Conservation (phyloP, 164 flowering plant genomes). For the Nymphaea colorata region DNA sequence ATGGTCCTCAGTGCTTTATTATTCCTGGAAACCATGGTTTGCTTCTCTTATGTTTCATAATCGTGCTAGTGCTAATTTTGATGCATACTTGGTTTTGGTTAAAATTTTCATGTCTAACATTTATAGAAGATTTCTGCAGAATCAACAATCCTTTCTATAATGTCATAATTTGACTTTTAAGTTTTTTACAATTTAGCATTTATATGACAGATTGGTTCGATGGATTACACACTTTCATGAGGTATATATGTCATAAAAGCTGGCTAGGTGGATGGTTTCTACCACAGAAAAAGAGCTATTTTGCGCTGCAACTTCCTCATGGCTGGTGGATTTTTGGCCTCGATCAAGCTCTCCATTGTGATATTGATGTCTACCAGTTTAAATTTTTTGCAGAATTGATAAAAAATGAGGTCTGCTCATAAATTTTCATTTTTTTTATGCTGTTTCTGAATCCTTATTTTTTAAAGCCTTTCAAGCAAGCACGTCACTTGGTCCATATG, state of each 20-base stretch:
- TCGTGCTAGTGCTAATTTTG: too few relatives aligned
- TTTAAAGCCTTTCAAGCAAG: too few relatives aligned
- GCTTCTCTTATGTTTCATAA: constrained; percentile 11
- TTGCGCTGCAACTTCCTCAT: constrained; percentile 91
- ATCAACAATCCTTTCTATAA: too few relatives aligned
- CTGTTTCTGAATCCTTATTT: not conserved
- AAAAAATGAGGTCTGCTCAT: constrained; percentile 48
- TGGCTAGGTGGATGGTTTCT: constrained; percentile 99
- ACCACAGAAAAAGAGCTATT: constrained; percentile 97
- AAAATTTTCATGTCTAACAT: too few relatives aligned
- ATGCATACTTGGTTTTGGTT: too few relatives aligned
- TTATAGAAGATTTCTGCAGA: too few relatives aligned
- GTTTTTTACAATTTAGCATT: too few relatives aligned
- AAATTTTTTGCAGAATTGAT: constrained; percentile 79
- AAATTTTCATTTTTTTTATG: constrained; percentile 2
- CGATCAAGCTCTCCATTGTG: constrained; percentile 92
- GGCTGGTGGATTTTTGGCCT: constrained; percentile 99
- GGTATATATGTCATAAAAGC: constrained; percentile 90
- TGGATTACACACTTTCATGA: constrained; percentile 94
- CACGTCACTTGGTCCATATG: too few relatives aligned
- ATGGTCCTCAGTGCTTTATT: constrained; percentile 89
- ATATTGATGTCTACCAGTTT: constrained; percentile 96
- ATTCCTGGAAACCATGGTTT: constrained; percentile 99
- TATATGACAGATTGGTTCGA: constrained; percentile 87
- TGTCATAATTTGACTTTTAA: too few relatives aligned